Conservation (phyloP, 805 yeast genomes). For the Suhomyces canberraensis region DNA sequence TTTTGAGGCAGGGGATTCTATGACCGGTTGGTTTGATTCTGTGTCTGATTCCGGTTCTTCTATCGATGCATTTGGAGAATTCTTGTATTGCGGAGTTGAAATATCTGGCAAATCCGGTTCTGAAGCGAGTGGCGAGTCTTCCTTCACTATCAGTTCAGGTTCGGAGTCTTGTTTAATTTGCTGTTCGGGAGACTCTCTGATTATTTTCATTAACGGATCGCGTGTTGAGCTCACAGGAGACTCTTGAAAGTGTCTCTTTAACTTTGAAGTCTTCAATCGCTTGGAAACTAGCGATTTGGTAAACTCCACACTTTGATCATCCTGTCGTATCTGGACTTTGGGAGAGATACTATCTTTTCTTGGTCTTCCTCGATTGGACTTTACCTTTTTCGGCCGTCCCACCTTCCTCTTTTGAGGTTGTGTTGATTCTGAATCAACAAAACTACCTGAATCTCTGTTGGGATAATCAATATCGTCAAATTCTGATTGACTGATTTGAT, state of each 20-base stretch:
- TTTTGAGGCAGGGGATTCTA: background rate
- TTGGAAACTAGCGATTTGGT: conserved; percentile 8
- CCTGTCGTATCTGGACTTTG: conserved; percentile 5
- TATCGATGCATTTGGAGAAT: background rate
- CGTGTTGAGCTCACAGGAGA: background rate
- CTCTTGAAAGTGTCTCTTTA: background rate
- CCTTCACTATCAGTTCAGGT: too few relatives aligned
- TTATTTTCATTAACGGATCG: background rate
- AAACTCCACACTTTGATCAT: conserved; percentile 8
- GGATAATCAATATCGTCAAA: conserved; percentile 1
- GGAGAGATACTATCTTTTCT: background rate
- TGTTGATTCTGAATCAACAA: background rate
- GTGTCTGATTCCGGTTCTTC: background rate
- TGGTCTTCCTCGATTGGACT: conserved; percentile 3
- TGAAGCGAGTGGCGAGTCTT: background rate
- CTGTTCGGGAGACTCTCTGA: background rate
- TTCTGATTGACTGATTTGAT: background rate
- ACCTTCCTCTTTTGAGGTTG: conserved; percentile 4
- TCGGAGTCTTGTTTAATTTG: too few relatives aligned
- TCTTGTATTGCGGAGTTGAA: background rate
- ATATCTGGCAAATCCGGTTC: background rate
- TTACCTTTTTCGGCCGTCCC: conserved; percentile 5
- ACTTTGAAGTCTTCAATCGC: conserved; percentile 2
- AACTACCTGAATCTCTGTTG: background rate
- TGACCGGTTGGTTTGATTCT: background rate